A percentile compares a stretch with the other conserved stretches of the same genome.
phyloP scores from a whole-genome alignment of 306 rosid genomes.

The Boehmeria nivea region DNA sequence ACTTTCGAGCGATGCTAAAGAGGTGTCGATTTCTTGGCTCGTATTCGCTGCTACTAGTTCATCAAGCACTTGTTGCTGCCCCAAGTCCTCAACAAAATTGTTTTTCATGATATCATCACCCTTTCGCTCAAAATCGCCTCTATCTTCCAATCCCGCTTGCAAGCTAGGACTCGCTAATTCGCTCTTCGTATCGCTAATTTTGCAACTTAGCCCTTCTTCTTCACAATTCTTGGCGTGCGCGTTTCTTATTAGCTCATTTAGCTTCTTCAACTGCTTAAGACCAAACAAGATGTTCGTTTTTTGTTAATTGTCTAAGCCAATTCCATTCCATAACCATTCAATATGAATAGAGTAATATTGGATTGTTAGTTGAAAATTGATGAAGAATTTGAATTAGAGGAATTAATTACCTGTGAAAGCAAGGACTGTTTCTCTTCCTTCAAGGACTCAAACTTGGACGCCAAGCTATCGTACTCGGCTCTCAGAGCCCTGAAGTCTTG shows the following conservation, averaged over 20 bases:
- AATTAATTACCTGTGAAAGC: conserved; percentile 76
- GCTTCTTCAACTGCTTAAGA: conserved; percentile 53
- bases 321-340: no score
- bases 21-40: conserved; percentile 34
- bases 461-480: conserved; percentile 55
- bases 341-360: no score
- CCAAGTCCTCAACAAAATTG: conserved; percentile 18
- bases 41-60: conserved; percentile 28
- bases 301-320: no score
- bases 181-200: conserved; percentile 15
- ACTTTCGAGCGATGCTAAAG: conserved; percentile 43
- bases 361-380: no score
- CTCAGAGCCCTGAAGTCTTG: conserved; percentile 58
- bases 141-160: conserved; percentile 30
- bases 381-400: no score
- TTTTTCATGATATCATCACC: conserved; percentile 26
- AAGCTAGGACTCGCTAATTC: conserved; percentile 25
- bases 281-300: conserved; percentile 2
- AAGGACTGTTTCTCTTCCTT: conserved; percentile 71
- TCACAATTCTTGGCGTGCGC: conserved; percentile 23
- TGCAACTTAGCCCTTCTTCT: conserved; percentile 30
- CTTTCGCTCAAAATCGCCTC: conserved; percentile 10
- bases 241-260: conserved; percentile 37
- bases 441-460: conserved; percentile 51
- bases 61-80: conserved; percentile 22